A percentile compares a stretch with the other conserved stretches of the same genome.
phyloP scores from a whole-genome alignment of 139 green algal genomes.

The Asterochloris sp. region DNA sequence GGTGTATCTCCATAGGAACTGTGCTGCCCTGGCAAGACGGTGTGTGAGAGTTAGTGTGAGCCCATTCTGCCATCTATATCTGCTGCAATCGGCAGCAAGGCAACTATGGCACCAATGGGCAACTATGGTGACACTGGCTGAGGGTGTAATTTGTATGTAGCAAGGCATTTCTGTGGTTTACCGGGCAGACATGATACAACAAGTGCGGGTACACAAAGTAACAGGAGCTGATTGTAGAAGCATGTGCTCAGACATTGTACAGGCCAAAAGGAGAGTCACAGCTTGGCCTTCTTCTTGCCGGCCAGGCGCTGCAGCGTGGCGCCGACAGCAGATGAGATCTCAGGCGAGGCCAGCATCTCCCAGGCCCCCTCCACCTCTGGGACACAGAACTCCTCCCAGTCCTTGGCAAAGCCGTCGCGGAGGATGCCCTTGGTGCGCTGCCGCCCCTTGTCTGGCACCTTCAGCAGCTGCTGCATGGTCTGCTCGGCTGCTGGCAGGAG shows the following conservation, averaged over 20 bases:
- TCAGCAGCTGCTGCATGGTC: conserved; percentile 38
- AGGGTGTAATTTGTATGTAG: too few species aligned
- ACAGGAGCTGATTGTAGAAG: conserved; percentile 2
- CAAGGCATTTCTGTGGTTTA: background rate
- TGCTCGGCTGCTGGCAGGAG: conserved; percentile 49
- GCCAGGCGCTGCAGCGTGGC: conserved; percentile 58
- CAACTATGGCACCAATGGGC: too few species aligned
- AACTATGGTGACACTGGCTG: too few species aligned
- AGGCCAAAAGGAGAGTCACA: background rate
- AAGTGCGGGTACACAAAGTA: background rate
- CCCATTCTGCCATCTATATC: too few species aligned
- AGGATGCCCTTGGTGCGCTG: conserved; percentile 57
- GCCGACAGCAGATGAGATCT: conserved; percentile 53
- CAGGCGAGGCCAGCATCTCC: conserved; percentile 43
- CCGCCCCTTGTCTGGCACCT: conserved; percentile 35
- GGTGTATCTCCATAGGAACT: too few species aligned
- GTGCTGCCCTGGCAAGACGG: too few species aligned
- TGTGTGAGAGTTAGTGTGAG: too few species aligned
- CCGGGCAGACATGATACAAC: background rate
- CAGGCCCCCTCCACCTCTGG: conserved; percentile 64
- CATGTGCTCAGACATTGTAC: background rate
- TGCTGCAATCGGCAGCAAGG: too few species aligned
- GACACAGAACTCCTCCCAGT: conserved; percentile 57
- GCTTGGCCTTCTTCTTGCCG: conserved; percentile 17
- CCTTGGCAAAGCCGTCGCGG: conserved; percentile 44